Percentiles rank a stretch among this genome's conserved stretches.
phyloP scores from a whole-genome alignment of 2,329 filamentous ascomycete genomes.

The Orbilia brochopaga region DNA sequence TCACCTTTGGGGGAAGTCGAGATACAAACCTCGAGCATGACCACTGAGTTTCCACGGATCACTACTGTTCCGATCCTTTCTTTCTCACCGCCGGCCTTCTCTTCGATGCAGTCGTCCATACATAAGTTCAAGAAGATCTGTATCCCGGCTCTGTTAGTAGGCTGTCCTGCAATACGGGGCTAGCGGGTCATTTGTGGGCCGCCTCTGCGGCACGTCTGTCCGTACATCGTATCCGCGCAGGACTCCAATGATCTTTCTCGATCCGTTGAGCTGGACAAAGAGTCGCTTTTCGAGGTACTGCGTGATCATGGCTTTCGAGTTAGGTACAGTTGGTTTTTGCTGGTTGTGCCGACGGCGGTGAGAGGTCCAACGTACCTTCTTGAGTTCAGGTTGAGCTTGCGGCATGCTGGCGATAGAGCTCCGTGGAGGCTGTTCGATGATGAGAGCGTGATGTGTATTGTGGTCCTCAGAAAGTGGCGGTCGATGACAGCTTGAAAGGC shows the following conservation, averaged over 20 bases:
- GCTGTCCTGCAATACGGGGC: not conserved
- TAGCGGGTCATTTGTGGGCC: not conserved
- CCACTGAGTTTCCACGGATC: constrained; percentile 95
- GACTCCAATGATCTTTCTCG: constrained; percentile 93
- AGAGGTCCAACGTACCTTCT: constrained; percentile 72
- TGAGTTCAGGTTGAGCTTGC: constrained; percentile 97
- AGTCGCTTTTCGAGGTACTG: constrained; percentile 99
- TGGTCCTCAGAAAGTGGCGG: constrained; percentile 20
- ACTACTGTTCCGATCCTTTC: constrained; percentile 91
- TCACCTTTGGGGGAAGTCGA: not conserved
- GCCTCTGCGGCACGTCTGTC: not conserved
- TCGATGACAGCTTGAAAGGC: constrained; percentile 35
- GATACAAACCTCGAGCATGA: constrained; percentile 81
- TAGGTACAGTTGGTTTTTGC: constrained; percentile 18
- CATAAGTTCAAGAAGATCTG: constrained; percentile 99
- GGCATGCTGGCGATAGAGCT: constrained; percentile 69
- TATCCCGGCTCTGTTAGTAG: constrained; percentile 7
- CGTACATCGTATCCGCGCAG: constrained; percentile 92
- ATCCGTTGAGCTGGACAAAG: constrained; percentile 96
- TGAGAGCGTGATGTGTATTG: constrained; percentile 1
- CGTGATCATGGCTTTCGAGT: constrained; percentile 19
- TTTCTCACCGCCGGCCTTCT: constrained; percentile 90
- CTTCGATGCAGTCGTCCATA: constrained; percentile 93
- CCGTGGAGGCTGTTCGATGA: not conserved
- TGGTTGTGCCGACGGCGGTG: constrained; percentile 9